Evolutionary conservation across 108 stramenopile genomes (phyloP), one percentile per base, ranked within the genome.

Genomic region (Skeletonema costatum): DNA sequence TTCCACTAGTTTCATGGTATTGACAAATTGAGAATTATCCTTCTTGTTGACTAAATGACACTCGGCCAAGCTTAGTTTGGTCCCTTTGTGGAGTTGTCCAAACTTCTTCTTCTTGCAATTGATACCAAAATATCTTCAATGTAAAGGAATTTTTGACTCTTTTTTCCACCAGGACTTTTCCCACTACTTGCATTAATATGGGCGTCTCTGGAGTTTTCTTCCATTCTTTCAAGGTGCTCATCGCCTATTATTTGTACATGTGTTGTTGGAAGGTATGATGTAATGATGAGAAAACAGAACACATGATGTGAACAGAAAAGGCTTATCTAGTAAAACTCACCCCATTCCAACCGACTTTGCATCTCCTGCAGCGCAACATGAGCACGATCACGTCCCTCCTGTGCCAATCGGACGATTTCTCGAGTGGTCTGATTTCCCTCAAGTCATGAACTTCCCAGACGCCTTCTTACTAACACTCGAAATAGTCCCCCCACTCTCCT

Each of bases 371-470:
- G 46, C 0, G 78, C 19, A 10, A 53, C 31, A 50, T 72, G 32
- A 35, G 71, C 78, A 16, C 78, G 78, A 53, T 80, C 78, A 19
- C 71, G 78, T 53, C 73, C 78, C 38, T 35, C 66, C 25, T 29
- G 63, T 6, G 78, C 78, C 8, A 71, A 71, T 17, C 66, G 72
- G 59, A 73, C 66, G 25, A 56, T 17, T 29, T 67, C 66, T 7
- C 63, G 65, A 50, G 36, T 32, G 16, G n/a, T n/a, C n/a, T n/a
- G n/a, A n/a, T n/a, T n/a, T n/a, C n/a, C n/a, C n/a, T n/a, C n/a
- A n/a, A n/a, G n/a, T n/a, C n/a, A n/a, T n/a, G n/a, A n/a, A n/a
- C n/a, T n/a, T n/a, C n/a, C n/a, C n/a, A n/a, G n/a, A n/a, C n/a
- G n/a, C n/a, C n/a, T n/a, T n/a, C n/a, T n/a, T n/a, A n/a, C n/a